Evolutionary conservation across 176 grass and related monocot genomes (phyloP).

Genomic region (Avena insularis): DNA sequence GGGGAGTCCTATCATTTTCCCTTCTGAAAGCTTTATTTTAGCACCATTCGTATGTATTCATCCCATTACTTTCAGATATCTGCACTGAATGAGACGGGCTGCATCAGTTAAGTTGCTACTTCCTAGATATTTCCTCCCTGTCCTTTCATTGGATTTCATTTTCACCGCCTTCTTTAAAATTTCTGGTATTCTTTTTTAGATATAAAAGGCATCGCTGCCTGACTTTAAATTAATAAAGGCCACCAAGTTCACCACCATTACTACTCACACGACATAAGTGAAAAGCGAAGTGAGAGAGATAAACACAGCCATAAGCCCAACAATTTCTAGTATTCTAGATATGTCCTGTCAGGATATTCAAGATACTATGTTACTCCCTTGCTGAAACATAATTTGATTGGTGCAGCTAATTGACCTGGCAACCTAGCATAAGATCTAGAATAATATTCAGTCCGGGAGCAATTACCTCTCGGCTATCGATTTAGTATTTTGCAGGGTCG

Average conservation of each 20-base stretch:
- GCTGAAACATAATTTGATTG: background rate
- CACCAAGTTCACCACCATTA: too few species aligned
- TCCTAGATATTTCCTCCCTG: background rate
- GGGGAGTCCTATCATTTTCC: too few species aligned
- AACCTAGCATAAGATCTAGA: background rate
- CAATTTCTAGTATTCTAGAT: background rate
- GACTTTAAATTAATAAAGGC: too few species aligned
- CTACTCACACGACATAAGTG: too few species aligned
- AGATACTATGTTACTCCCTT: background rate
- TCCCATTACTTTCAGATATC: background rate
- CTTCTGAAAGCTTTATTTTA: background rate
- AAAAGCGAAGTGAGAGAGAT: too few species aligned
- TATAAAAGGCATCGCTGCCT: too few species aligned
- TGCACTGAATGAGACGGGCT: background rate
- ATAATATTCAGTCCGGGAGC: constrained; percentile 6
- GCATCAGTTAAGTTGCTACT: background rate
- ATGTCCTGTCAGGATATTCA: background rate
- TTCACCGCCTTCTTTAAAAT: background rate
- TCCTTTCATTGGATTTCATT: background rate
- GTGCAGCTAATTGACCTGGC: background rate
- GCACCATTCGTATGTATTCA: background rate
- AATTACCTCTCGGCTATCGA: background rate
- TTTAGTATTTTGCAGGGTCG: background rate
- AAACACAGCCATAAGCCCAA: too few species aligned
- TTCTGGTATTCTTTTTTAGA: background rate